A percentile compares a stretch with the other conserved stretches of the same genome.
phyloP scores from a whole-genome alignment of 768 basidiomycete genomes.

The Dioszegia aurantiaca region DNA sequence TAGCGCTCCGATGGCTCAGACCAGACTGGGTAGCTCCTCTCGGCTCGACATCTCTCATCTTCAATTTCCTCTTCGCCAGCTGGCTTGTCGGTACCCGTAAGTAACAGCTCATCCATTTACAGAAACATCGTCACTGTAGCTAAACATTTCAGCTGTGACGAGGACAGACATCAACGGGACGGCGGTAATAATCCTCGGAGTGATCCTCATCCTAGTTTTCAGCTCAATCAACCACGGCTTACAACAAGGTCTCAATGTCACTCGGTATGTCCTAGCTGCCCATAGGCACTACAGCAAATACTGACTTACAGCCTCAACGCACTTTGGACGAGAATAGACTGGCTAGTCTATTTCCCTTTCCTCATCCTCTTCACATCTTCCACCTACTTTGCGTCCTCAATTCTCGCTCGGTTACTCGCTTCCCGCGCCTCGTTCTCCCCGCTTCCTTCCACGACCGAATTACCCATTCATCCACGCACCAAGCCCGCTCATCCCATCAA shows the following conservation, averaged over 20 bases:
- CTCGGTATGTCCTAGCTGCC: conserved; percentile 26
- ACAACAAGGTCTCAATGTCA: conserved; percentile 37
- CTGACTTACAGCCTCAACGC: conserved; percentile 61
- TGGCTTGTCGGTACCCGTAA: conserved; percentile 51
- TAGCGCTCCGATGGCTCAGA: conserved; percentile 42
- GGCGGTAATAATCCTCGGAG: conserved; percentile 46
- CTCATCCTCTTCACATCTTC: conserved; percentile 68
- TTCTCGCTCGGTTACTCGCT: conserved; percentile 70
- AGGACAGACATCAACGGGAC: conserved; percentile 48
- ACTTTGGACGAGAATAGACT: conserved; percentile 80
- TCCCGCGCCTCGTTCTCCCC: conserved; percentile 69
- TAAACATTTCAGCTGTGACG: conserved; percentile 41
- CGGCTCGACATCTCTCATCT: conserved; percentile 87
- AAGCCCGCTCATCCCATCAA: conserved; percentile 20
- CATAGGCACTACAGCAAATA: too few species aligned
- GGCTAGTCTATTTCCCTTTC: conserved; percentile 85
- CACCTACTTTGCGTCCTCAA: conserved; percentile 66
- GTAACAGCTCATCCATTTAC: conserved; percentile 13
- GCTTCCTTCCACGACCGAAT: conserved; percentile 55
- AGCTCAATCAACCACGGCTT: conserved; percentile 51
- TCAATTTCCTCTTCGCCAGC: conserved; percentile 90
- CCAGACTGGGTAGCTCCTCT: conserved; percentile 93
- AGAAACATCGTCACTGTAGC: neutral
- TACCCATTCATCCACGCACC: conserved; percentile 1
- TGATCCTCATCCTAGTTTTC: conserved; percentile 51